Evolutionary conservation across 768 basidiomycete species (phyloP).

Genomic region (Russula foetens): DNA sequence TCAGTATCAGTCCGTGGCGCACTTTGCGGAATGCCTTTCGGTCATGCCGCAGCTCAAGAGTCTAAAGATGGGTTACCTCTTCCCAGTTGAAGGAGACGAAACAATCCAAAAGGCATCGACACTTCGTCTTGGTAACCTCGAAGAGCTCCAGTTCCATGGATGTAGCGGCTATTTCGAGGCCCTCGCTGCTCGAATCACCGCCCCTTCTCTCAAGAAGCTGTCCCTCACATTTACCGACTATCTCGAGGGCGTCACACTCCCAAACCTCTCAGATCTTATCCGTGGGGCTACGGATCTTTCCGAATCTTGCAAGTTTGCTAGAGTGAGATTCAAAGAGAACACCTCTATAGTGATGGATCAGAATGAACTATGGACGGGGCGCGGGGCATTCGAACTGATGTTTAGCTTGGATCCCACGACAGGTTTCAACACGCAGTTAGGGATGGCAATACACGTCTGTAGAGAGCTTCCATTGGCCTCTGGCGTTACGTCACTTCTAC

Average conservation of each 20-base stretch:
- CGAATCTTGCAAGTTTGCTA: background rate
- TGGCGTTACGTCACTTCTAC: background rate
- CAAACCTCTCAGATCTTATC: background rate
- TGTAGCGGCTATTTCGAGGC: background rate
- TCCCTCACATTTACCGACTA: background rate
- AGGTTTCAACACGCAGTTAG: too few species aligned
- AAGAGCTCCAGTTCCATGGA: background rate
- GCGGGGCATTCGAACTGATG: background rate
- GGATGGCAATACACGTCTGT: background rate
- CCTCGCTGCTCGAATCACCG: background rate
- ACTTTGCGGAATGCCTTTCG: background rate
- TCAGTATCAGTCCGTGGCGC: background rate
- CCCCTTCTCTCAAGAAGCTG: background rate
- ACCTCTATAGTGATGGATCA: constrained; percentile 1
- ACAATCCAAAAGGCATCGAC: background rate
- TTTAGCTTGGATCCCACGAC: background rate
- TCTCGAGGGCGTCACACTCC: background rate
- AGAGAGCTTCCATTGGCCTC: background rate
- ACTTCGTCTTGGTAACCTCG: background rate
- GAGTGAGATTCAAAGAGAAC: background rate
- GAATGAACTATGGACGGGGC: background rate
- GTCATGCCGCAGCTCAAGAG: background rate
- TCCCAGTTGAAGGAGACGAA: background rate
- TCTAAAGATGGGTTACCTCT: background rate
- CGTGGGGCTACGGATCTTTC: background rate